Conservation (phyloP, 140 eudicot species). For the Oenanthe javanica region DNA sequence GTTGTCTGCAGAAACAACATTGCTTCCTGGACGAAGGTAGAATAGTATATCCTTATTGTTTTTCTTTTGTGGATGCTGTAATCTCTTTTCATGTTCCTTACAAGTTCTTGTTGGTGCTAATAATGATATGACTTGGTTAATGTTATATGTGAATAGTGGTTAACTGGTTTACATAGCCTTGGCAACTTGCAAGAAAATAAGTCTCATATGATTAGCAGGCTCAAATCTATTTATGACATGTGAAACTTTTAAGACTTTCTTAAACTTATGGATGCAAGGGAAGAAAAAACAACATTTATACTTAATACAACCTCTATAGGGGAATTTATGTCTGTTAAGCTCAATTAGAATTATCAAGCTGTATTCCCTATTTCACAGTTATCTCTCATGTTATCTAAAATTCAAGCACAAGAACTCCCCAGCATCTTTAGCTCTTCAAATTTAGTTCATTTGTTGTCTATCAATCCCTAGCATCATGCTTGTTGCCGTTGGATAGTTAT, state of each 20-base stretch:
- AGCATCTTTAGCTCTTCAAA: too few relatives aligned
- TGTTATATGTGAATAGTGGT: neutral
- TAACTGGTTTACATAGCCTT: too few relatives aligned
- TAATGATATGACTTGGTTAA: neutral
- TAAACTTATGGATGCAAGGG: neutral
- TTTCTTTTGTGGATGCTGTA: neutral
- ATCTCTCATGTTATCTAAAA: too few relatives aligned
- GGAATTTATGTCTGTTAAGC: too few relatives aligned
- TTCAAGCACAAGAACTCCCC: too few relatives aligned
- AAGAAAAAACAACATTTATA: neutral
- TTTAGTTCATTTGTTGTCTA: too few relatives aligned
- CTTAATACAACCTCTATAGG: neutral
- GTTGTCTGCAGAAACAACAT: conserved; percentile 88
- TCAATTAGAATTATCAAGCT: too few relatives aligned
- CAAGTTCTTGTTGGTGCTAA: conserved; percentile 2
- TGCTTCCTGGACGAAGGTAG: conserved; percentile 78
- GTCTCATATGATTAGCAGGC: neutral
- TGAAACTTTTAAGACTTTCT: neutral
- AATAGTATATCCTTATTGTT: neutral
- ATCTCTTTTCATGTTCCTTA: neutral
- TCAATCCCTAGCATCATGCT: neutral
- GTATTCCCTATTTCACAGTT: too few relatives aligned
- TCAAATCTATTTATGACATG: neutral
- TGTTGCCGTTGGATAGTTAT: neutral
- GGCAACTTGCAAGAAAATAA: neutral